These are phyloP conservation scores for Aspergillus sergii DNA, from an alignment of 2,329 filamentous ascomycete species.

Conservation along the genomic window DNA sequence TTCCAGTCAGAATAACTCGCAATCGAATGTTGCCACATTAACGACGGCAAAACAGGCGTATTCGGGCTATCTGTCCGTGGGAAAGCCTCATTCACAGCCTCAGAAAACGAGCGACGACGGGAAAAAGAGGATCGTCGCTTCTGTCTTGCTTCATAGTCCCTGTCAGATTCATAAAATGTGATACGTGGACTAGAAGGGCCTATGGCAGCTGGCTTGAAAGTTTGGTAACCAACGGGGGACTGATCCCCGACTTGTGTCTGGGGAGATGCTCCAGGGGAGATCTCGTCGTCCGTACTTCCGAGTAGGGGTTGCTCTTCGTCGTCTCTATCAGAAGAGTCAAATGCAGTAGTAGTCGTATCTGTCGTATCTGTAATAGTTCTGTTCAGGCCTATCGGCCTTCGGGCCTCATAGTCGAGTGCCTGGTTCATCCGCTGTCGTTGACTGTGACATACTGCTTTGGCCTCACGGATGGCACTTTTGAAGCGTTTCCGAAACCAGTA, in stretches of 20 bases:
- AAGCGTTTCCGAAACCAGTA: slow-evolving; percentile 98
- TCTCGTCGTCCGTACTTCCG: neutral
- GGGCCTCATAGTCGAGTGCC: slow-evolving; percentile 4
- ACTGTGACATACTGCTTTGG: slow-evolving; percentile 63
- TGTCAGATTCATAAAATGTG: slow-evolving; percentile 21
- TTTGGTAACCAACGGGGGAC: slow-evolving; percentile 5
- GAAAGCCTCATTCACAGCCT: slow-evolving; percentile 11
- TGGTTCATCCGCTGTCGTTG: slow-evolving; percentile 39
- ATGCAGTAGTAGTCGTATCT: slow-evolving; percentile 31
- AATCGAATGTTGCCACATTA: slow-evolving; percentile 87
- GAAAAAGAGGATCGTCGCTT: slow-evolving; percentile 25
- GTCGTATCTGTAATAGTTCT: neutral
- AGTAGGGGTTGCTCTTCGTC: slow-evolving; percentile 13
- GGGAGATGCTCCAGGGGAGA: neutral
- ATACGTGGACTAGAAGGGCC: slow-evolving; percentile 33
- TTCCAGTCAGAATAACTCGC: slow-evolving; percentile 89
- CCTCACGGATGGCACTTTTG: slow-evolving; percentile 73
- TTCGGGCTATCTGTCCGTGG: neutral
- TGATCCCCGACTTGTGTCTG: neutral
- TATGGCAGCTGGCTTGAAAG: slow-evolving; percentile 13
- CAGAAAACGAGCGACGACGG: slow-evolving; percentile 24
- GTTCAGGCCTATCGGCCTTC: slow-evolving; percentile 1
- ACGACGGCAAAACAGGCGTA: slow-evolving; percentile 69
- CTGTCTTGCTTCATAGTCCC: slow-evolving; percentile 15
- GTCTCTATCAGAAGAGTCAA: neutral